Evolutionary conservation across 257 asterid genomes (phyloP), one percentile per base, ranked within the genome.

Genomic region (Paraleonurus japonicus): DNA sequence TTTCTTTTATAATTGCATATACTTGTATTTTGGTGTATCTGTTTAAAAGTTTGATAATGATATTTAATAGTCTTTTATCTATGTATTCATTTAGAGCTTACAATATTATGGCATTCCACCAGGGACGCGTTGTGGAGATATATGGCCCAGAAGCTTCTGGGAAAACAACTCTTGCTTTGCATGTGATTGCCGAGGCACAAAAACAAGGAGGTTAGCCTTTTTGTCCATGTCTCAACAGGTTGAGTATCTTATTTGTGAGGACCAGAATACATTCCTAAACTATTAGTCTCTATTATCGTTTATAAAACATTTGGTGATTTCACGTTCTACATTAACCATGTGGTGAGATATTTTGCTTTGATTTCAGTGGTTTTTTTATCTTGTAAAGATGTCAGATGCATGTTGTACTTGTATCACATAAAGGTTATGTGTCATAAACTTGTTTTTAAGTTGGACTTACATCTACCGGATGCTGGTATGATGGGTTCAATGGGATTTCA

Each of bases 131-230:
- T 23, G 88, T 94, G 70, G 97, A 94, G 85, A 87, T 94, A 70
- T 94, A 94, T 87, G 97, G 98, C 28, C 96, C 96, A 58, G 98
- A 94, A 77, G 97, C 98, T 83, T 89, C 97, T 43, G 99, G 97
- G 39, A 91, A 94, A 84, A 94, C 99, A 59, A 91, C 99, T 68
- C 97, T 94, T 80, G 96, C 96, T 73, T 82, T 94, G 74, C 99
- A 94, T 74, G 95, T 91, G 69, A 91, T 91, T 74, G 97, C 97
- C 1, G 99, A 90, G 85, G 95, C 98, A 75, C 98, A 94, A 60
- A 91, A 85, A 81, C 90, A 81, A 74, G 99, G 99, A 88, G 97
- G 99, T 89, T 72, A 67, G 80, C 62, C 66, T 54, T 54, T 67
- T 61, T 78, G n/a, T 69, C 53, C 74, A 19, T 37, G 30, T 16